These are phyloP conservation scores for Boletus vinaceobasis DNA, from an alignment of 768 basidiomycete genomes.

Conservation along the genomic window DNA sequence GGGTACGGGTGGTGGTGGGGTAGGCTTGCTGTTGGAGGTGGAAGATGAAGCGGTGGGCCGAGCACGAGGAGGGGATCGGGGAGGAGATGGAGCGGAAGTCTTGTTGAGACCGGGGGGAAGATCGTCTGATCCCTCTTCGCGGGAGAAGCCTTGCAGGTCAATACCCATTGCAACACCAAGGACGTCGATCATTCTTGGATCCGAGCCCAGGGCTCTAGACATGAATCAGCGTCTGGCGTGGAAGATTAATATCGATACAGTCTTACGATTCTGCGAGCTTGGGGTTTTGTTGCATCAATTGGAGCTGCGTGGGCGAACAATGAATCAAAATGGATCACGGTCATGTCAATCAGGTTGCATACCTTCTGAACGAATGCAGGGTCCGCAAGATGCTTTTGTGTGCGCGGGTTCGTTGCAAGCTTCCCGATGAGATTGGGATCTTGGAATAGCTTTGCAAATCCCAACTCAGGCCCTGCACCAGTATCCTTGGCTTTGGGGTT, in stretches of 20 bases:
- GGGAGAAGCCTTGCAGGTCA: slow-evolving; percentile 82
- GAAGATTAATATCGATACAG: background rate
- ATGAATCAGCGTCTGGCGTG: slow-evolving; percentile 4
- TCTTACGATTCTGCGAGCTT: slow-evolving; percentile 56
- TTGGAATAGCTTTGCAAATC: slow-evolving; percentile 72
- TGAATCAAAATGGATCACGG: background rate
- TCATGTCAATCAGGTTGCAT: background rate
- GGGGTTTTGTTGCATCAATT: slow-evolving; percentile 67
- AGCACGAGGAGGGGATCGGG: slow-evolving; percentile 28
- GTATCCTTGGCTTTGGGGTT: slow-evolving; percentile 33
- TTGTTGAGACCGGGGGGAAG: slow-evolving; percentile 57
- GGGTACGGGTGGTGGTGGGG: slow-evolving; percentile 38
- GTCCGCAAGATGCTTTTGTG: slow-evolving; percentile 79
- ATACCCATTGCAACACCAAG: slow-evolving; percentile 91
- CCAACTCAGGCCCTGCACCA: slow-evolving; percentile 44
- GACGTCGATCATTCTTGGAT: slow-evolving; percentile 92
- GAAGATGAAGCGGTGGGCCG: slow-evolving; percentile 39
- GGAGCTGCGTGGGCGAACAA: slow-evolving; percentile 41
- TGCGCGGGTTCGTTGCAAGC: slow-evolving; percentile 83
- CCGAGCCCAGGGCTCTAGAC: slow-evolving; percentile 52
- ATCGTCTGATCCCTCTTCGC: slow-evolving; percentile 82
- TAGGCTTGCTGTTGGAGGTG: slow-evolving; percentile 38
- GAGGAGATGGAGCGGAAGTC: slow-evolving; percentile 20
- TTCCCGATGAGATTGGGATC: slow-evolving; percentile 84
- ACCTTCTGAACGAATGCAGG: slow-evolving; percentile 76